A percentile compares a stretch with the other conserved stretches of the same genome.
phyloP scores from a whole-genome alignment of 257 asterid species.

The Orobanche coerulescens region DNA sequence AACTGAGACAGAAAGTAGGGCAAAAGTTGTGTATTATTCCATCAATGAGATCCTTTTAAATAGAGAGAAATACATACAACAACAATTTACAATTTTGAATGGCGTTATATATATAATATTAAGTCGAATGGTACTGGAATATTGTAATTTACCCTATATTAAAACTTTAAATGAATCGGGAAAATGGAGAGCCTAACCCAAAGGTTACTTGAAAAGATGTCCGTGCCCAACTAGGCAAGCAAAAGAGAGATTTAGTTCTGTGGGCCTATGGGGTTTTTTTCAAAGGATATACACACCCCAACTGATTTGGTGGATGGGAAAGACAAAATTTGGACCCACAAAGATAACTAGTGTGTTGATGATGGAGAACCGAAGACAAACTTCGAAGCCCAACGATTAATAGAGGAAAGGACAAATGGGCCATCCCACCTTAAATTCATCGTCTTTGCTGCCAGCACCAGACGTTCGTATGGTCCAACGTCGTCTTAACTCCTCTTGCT shows the following conservation, averaged over 20 bases:
- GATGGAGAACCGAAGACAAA: slow-evolving; percentile 20
- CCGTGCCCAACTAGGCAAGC: neutral
- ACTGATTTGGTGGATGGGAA: slow-evolving; percentile 19
- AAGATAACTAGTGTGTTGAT: neutral
- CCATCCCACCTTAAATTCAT: slow-evolving; percentile 28
- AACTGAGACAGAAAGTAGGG: too few relatives aligned
- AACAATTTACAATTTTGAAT: too few relatives aligned
- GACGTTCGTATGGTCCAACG: slow-evolving; percentile 45
- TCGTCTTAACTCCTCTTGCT: slow-evolving; percentile 22
- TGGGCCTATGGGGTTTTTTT: slow-evolving; percentile 26
- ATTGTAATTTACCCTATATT: too few relatives aligned
- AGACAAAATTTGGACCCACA: slow-evolving; percentile 29
- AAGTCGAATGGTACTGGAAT: too few relatives aligned
- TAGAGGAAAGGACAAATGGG: slow-evolving; percentile 28
- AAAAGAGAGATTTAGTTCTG: slow-evolving; percentile 9
- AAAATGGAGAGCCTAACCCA: too few relatives aligned
- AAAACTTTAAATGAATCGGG: too few relatives aligned
- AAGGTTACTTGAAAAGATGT: neutral
- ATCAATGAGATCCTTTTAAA: too few relatives aligned
- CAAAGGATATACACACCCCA: neutral
- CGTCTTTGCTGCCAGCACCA: slow-evolving; percentile 25
- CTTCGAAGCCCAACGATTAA: slow-evolving; percentile 24
- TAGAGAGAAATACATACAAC: too few relatives aligned
- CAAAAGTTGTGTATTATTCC: too few relatives aligned
- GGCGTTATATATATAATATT: too few relatives aligned